Percentiles rank a stretch among this genome's conserved stretches.
These are phyloP conservation scores for Scheffersomyces titani DNA, from an alignment of 1,139 yeast species.

Conservation along the genomic window DNA sequence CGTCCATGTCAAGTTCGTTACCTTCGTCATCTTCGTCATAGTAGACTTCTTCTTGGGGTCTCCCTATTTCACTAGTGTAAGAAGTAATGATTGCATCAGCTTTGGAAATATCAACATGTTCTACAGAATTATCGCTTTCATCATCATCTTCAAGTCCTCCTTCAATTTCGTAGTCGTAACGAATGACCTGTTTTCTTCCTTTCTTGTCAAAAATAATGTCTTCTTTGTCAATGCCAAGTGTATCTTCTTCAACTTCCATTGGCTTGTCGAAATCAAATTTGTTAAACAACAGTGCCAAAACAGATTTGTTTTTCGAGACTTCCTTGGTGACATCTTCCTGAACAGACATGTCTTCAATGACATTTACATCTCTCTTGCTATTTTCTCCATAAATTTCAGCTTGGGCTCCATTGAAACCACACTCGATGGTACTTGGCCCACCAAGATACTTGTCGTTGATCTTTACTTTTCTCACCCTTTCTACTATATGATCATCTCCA, in stretches of 20 bases:
- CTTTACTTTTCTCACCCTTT: constrained; percentile 36
- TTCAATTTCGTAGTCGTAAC: constrained; percentile 41
- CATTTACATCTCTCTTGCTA: constrained; percentile 25
- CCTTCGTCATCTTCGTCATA: constrained; percentile 50
- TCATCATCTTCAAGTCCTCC: constrained; percentile 25
- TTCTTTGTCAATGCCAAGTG: constrained; percentile 36
- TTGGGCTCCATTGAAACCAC: constrained; percentile 27
- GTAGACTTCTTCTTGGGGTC: constrained; percentile 33
- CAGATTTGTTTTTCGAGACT: constrained; percentile 36
- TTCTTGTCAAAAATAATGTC: constrained; percentile 52
- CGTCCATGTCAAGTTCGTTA: constrained; percentile 32
- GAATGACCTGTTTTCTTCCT: constrained; percentile 37
- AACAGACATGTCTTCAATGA: constrained; percentile 19
- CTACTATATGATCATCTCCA: constrained; percentile 79
- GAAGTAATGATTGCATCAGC: constrained; percentile 23
- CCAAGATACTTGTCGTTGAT: constrained; percentile 4
- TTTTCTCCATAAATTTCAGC: constrained; percentile 20
- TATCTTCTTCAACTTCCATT: constrained; percentile 52
- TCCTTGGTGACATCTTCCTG: constrained; percentile 27
- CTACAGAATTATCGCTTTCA: constrained; percentile 18
- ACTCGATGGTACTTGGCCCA: constrained; percentile 11
- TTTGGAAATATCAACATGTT: constrained; percentile 15
- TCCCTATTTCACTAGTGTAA: constrained; percentile 18
- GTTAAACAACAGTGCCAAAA: constrained; percentile 54
- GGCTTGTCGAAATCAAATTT: constrained; percentile 66